Base-by-base conservation (phyloP, 1,139 yeast species). In the Pichia terricola region DNA sequence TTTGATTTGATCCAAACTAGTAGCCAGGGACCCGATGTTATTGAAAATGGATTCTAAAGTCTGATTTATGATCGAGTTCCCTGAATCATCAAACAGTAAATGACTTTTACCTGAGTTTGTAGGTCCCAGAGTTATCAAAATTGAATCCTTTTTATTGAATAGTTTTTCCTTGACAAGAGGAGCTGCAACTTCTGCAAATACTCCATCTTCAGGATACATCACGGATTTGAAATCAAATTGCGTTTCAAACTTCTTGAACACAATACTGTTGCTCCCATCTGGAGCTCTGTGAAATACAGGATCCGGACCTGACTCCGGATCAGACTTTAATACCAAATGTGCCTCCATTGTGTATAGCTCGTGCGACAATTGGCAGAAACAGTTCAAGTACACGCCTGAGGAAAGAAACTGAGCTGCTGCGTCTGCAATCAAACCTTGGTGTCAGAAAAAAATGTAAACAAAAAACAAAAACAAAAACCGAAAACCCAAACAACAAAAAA, bases 111-210 rank as follows among this genome's bases (percentile, higher is more conserved):
- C 78, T 10, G 74, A 66, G 34, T 72, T 73, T 0, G 77, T 68
- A 28, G 79, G 73, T 0, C 79, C 79, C 53, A 74, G 54, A 0
- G 76, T 65, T 50, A 73, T 68, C 28, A 73, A 52, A 11, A 69
- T 56, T 26, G 69, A 63, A 50, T 73, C 77, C 11, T 60, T 59
- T 7, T 64, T 66, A 5, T 56, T 57, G 11, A 57, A 43, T 10
- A 59, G 44, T 9, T 51, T 46, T 2, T 49, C 44, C 35, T 57
- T 55, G 35, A 59, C 46, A 33, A 57, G 47, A 4, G 57, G 55
- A 32, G 38, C 42, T 4, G 54, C 53, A 26, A 51, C 53, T 4
- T 38, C 38, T 3, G 38, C 35, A 39, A 51, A 52, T 8, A 48
- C 28, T 28, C 41, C 10, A 7, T 48, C 40, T n/a, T 44, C 39